Evolutionary conservation across 2,329 filamentous ascomycete species (phyloP), one percentile per base, ranked within the genome.

Genomic region (Pseudonectria buxi): DNA sequence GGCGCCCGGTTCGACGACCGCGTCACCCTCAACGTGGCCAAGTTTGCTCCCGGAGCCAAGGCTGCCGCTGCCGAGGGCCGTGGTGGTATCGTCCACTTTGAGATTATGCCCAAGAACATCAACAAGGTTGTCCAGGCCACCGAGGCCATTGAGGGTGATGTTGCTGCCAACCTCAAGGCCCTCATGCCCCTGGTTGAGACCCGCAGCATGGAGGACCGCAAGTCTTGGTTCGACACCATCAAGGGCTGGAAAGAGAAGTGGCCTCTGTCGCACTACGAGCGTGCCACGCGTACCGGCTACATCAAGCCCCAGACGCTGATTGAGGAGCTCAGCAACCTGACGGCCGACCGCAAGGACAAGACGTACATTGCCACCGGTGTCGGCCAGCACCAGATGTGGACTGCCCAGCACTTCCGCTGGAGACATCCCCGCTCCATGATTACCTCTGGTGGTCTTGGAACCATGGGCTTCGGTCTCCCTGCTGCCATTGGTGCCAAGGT

Each of bases 101-200:
- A 96, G 61, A 90, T 98, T 54, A 84, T 96, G 83, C 90, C 92
- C 53, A 98, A 98, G 81, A 96, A 98, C 71, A 96, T 96, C 69
- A 96, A 96, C 79, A 98, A 96, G 76, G 89, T 96, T 28, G 84
- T 98, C 11, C 87, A 96, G 66, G 89, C 90, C 7, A 95, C 86
- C 28, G 88, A 95, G 67, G 90, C 92, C 30, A 82, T 96, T 13
- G 90, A 95, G 65, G 92, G 92, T 40, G 90, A 96, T 56, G 86
- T 95, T 22, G 80, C 81, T 3, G 68, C 80, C 13, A 96, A 94
- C 62, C 69, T 96, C 24, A 71, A 71, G 33, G 66, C 76, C 22
- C 79, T 96, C 33, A 54, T 96, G 25, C 89, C 90, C 10, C 69
- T 78, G 35, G 65, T 95, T 14, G 64, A 86, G 35, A 47, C 69